Conservation (phyloP, 2,329 filamentous ascomycete genomes). For the Microsporum canis region DNA sequence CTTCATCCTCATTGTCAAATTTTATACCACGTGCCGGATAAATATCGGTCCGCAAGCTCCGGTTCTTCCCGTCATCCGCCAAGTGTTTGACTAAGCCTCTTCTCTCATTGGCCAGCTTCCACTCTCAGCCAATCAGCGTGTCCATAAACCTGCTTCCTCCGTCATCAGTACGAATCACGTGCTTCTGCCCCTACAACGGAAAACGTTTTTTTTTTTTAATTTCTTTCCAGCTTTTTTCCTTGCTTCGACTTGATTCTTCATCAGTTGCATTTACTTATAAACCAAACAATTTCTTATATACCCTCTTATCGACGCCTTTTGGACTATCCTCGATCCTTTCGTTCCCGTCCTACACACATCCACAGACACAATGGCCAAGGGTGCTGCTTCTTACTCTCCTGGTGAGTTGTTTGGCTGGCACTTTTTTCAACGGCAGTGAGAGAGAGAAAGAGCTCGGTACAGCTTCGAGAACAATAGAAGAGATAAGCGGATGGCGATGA, state of each 20-base stretch:
- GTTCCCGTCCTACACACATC: background rate
- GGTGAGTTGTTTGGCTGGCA: conserved; percentile 29
- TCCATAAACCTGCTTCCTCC: background rate
- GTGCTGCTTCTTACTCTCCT: conserved; percentile 29
- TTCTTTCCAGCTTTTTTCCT: conserved; percentile 4
- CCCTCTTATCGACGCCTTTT: conserved; percentile 20
- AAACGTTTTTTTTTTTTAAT: background rate
- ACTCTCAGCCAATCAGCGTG: conserved; percentile 6
- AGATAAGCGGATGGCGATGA: background rate
- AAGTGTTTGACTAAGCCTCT: background rate
- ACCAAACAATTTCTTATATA: conserved; percentile 12
- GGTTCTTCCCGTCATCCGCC: background rate
- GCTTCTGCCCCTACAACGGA: background rate
- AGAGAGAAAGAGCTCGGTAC: background rate
- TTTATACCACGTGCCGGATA: background rate
- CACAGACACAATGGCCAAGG: conserved; percentile 33
- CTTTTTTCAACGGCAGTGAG: background rate
- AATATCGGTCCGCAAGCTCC: background rate
- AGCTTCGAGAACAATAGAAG: background rate
- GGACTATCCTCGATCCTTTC: conserved; percentile 17
- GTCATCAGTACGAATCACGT: background rate
- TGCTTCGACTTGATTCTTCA: conserved; percentile 8
- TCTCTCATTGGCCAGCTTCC: background rate
- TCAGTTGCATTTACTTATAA: conserved; percentile 5
- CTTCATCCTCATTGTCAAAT: background rate